phyloP scores from a whole-genome alignment of 371 early-diverging fungal genomes.

The Dichotomocladium elegans region DNA sequence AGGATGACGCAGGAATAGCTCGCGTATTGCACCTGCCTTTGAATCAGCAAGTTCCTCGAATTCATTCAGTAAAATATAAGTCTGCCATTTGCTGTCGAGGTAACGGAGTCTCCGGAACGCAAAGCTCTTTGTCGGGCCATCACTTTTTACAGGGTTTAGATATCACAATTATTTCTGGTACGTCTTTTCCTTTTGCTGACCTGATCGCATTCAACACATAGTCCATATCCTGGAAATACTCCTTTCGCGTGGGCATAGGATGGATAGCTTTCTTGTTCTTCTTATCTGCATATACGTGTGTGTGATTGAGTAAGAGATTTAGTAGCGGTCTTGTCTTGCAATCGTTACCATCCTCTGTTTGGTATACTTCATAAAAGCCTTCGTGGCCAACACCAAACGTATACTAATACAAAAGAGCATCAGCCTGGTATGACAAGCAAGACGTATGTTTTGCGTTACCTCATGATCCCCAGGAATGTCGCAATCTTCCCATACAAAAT shows the following conservation, averaged over 20 bases:
- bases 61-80: slow-evolving; percentile 90
- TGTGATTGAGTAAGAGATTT: not conserved
- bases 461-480: slow-evolving; percentile 58
- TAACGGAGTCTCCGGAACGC: slow-evolving; percentile 92
- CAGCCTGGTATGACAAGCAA: no score
- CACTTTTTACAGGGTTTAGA: slow-evolving; percentile 30
- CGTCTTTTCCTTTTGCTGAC: slow-evolving; percentile 1
- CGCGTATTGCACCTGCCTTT: slow-evolving; percentile 67
- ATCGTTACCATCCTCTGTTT: slow-evolving; percentile 19
- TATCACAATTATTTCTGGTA: no score
- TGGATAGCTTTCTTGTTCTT: slow-evolving; percentile 30
- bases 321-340: not conserved
- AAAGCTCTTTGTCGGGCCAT: slow-evolving; percentile 95
- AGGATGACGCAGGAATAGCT: not conserved
- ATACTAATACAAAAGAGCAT: no score
- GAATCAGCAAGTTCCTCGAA: slow-evolving; percentile 94
- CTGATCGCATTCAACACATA: slow-evolving; percentile 79
- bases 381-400: slow-evolving; percentile 21
- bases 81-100: slow-evolving; percentile 92
- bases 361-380: slow-evolving; percentile 33
- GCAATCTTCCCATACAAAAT: slow-evolving; percentile 63
- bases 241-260: slow-evolving; percentile 71
- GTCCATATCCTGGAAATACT: slow-evolving; percentile 89
- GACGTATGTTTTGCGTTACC: no score
- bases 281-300: not conserved